Base-by-base conservation (phyloP, 352 stramenopile species). In the Globisporangium irregulare region DNA sequence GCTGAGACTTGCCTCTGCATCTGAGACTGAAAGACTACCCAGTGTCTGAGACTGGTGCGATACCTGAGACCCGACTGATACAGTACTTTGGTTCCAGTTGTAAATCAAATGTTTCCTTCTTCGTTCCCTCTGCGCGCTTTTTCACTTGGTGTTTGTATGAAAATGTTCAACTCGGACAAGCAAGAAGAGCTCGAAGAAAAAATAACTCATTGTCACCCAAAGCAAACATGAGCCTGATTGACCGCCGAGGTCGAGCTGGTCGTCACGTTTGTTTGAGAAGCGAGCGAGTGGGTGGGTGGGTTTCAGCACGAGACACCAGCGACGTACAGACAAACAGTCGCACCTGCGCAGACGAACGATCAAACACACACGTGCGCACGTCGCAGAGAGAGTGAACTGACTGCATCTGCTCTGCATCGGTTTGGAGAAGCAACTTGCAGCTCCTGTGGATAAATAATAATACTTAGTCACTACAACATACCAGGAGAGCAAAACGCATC, bases 371-470 rank as follows among this genome's bases (percentile, higher is more conserved):
- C 38, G 55, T 36, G 53, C 53, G 55, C 55, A 14, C 55, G 55
- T 43, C 55, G 36, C 32, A 62, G 36, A 51, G 29, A 46, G 14
- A 25, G 10, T n/a, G 20, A 22, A 7, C 53, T 56, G 62, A 60
- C 29, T 61, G 29, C 56, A 48, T 27, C 56, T 46, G 10, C 9
- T 48, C 29, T 61, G n/a, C 20, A 61, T 32, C 8, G 32, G 18
- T 25, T 61, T 24, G 24, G 25, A 68, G 63, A 62, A 68, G 63
- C 63, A 68, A 68, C 15, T 68, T 68, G 54, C 63, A 22, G 62
- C 29, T 59, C 5, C 27, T 24, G 20, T 43, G 55, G 24, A 38
- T 29, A 15, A 5, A 4, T 12, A 3, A 22, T 22, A 32, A 7
- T 58, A 22, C 36, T 29, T 10, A 58, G 29, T n/a, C 29, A 32